Conservation (phyloP, 2,329 filamentous ascomycete genomes). For the Arthrobotrys musiformis region DNA sequence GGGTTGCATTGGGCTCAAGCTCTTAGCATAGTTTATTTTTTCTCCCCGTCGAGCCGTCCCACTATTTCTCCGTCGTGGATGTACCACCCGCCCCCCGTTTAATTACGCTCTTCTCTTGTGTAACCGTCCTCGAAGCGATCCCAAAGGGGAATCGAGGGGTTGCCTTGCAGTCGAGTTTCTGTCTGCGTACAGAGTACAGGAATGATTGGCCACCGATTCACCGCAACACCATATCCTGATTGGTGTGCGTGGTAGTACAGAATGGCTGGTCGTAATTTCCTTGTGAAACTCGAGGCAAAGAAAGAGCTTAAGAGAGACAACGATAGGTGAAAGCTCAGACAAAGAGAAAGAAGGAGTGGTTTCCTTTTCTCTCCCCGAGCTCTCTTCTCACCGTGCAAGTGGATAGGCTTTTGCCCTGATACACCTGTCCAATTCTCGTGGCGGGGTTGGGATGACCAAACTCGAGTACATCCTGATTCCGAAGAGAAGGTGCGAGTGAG, state of each 20-base stretch:
- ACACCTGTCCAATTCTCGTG: constrained; percentile 4
- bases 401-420: neutral
- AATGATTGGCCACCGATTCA: neutral
- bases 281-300: neutral
- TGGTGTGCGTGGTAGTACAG: neutral
- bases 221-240: neutral
- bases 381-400: neutral
- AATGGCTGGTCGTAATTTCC: neutral
- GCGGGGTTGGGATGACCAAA: neutral
- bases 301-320: neutral
- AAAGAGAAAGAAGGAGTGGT: neutral
- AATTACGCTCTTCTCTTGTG: neutral
- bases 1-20: neutral
- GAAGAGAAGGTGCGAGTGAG: neutral
- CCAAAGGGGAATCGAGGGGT: neutral
- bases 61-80: neutral
- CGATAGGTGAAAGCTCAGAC: neutral
- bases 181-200: neutral
- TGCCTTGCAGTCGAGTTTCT: neutral
- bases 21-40: too few species aligned
- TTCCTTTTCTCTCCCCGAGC: too few species aligned
- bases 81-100: neutral
- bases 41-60: neutral
- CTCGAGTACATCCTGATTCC: neutral
- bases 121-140: neutral